phyloP scores from a whole-genome alignment of 2,329 filamentous ascomycete genomes.

The Tolypocladium capitatum region DNA sequence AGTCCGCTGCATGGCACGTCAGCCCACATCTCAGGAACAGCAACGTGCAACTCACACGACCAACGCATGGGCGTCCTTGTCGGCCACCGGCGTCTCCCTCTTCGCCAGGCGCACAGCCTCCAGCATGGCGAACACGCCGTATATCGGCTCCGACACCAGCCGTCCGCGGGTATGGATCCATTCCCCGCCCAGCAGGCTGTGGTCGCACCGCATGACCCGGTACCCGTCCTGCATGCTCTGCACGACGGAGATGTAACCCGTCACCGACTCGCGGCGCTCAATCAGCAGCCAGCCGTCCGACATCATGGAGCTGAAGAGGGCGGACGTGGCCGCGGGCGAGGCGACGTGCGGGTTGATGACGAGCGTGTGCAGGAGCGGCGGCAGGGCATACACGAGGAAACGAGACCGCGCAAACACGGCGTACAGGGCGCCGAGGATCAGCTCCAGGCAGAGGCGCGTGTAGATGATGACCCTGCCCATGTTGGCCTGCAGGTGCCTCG shows the following conservation, averaged over 20 bases:
- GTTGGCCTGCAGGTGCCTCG: constrained; percentile 27
- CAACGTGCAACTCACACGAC: constrained; percentile 54
- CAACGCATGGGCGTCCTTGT: constrained; percentile 62
- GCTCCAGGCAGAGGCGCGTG: constrained; percentile 59
- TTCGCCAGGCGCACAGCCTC: constrained; percentile 80
- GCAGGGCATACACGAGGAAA: constrained; percentile 51
- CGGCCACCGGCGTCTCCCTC: constrained; percentile 35
- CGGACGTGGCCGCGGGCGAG: constrained; percentile 42
- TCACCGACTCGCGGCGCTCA: constrained; percentile 72
- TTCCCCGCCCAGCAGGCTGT: constrained; percentile 85
- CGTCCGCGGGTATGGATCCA: constrained; percentile 52
- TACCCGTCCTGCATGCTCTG: constrained; percentile 61
- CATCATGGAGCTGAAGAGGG: constrained; percentile 53
- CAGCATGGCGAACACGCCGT: constrained; percentile 90
- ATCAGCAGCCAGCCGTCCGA: constrained; percentile 60
- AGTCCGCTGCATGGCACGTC: constrained; percentile 47
- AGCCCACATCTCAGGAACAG: not conserved
- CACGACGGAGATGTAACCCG: constrained; percentile 84
- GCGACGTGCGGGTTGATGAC: constrained; percentile 63
- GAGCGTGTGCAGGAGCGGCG: constrained; percentile 59
- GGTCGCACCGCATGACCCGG: constrained; percentile 79
- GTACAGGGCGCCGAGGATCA: constrained; percentile 53
- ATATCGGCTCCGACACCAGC: constrained; percentile 69
- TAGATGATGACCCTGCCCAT: constrained; percentile 52
- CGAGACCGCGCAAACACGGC: constrained; percentile 55